Conservation (phyloP, 805 yeast genomes). For the Wickerhamiella australiensis region DNA sequence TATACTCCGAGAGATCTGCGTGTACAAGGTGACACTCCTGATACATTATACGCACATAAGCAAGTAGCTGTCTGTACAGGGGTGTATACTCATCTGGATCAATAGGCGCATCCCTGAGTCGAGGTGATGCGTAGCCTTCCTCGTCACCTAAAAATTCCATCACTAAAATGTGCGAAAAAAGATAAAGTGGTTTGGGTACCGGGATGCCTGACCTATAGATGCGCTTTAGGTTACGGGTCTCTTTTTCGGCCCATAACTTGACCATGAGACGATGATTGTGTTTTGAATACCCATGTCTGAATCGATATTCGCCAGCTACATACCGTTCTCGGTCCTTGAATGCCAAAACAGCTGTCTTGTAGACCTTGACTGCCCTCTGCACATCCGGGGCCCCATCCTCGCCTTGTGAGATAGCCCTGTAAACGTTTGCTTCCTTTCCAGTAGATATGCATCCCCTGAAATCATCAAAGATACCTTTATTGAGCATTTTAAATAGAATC, state of each 20-base stretch:
- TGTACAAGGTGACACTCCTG: slow-evolving; percentile 85
- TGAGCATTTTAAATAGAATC: slow-evolving; percentile 69
- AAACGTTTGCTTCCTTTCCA: slow-evolving; percentile 98
- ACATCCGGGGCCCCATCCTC: slow-evolving; percentile 4
- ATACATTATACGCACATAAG: slow-evolving; percentile 76
- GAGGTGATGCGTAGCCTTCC: slow-evolving; percentile 81
- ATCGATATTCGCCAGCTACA: slow-evolving; percentile 91
- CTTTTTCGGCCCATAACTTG: slow-evolving; percentile 97
- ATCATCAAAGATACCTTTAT: slow-evolving; percentile 69
- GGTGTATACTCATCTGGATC: slow-evolving; percentile 44
- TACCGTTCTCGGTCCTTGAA: slow-evolving; percentile 93
- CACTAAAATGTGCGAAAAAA: slow-evolving; percentile 79
- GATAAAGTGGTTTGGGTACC: slow-evolving; percentile 85
- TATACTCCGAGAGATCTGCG: slow-evolving; percentile 94
- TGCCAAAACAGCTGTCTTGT: slow-evolving; percentile 92
- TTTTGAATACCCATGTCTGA: slow-evolving; percentile 69
- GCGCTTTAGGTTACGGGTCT: slow-evolving; percentile 82
- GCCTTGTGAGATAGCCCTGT: slow-evolving; percentile 45
- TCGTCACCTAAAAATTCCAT: slow-evolving; percentile 81
- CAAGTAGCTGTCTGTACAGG: slow-evolving; percentile 65
- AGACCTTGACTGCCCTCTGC: slow-evolving; percentile 80
- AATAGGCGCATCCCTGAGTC: slow-evolving; percentile 72
- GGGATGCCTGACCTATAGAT: slow-evolving; percentile 68
- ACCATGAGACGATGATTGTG: slow-evolving; percentile 97
- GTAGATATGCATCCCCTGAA: slow-evolving; percentile 91